Evolutionary conservation across 441 rosid genomes (phyloP).

Genomic region (Flueggea neowawraea): DNA sequence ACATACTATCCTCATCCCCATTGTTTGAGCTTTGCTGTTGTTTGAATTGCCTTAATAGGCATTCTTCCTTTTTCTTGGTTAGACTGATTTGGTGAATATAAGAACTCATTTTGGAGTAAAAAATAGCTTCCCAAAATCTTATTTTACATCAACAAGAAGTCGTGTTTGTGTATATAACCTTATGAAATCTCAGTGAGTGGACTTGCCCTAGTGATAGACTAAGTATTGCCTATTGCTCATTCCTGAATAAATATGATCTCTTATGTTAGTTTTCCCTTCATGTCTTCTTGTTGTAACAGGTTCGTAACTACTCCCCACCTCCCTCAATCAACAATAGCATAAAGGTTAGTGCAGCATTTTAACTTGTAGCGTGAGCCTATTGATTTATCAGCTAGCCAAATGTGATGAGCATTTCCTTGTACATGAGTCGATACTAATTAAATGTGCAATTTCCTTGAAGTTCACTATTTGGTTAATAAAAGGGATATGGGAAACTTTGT

Average conservation of each 20-base stretch:
- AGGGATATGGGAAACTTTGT: background rate
- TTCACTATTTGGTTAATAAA: background rate
- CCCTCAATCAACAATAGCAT: constrained; percentile 91
- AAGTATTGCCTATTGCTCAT: too few relatives aligned
- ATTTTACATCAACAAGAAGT: too few relatives aligned
- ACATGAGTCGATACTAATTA: background rate
- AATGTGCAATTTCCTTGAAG: background rate
- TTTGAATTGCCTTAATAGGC: background rate
- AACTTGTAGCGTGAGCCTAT: background rate
- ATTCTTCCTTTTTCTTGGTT: too few relatives aligned
- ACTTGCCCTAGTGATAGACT: too few relatives aligned
- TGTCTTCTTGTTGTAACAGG: constrained; percentile 37
- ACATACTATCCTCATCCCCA: background rate
- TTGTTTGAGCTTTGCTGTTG: background rate
- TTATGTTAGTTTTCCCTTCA: background rate
- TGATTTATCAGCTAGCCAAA: too few relatives aligned
- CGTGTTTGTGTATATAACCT: too few relatives aligned
- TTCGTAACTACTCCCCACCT: constrained; percentile 69
- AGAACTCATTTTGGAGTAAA: too few relatives aligned
- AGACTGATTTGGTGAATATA: too few relatives aligned
- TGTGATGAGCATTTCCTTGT: too few relatives aligned
- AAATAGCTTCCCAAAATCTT: too few relatives aligned
- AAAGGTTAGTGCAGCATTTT: constrained; percentile 48
- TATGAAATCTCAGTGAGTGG: too few relatives aligned
- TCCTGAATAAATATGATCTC: too few relatives aligned